Evolutionary conservation across 805 yeast genomes (phyloP).

Genomic region (Maudiozyma barnettii): DNA sequence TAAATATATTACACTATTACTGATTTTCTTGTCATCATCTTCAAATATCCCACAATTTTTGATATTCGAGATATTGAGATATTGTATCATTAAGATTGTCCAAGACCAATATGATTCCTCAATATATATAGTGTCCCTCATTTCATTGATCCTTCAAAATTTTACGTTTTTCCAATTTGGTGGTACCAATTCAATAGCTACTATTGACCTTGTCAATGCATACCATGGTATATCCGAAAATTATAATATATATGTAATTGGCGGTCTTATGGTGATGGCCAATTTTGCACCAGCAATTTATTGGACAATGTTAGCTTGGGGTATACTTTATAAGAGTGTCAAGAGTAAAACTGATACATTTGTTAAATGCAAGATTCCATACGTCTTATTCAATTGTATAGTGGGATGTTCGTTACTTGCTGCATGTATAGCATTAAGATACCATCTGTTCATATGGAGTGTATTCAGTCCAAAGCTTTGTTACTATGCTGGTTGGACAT

Average conservation of each 20-base stretch:
- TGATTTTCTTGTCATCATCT: conserved; percentile 42
- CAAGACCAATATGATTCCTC: conserved; percentile 6
- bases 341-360: conserved; percentile 12
- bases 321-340: conserved; percentile 5
- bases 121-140: conserved; percentile 7
- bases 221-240: conserved; percentile 70
- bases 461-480: conserved; percentile 91
- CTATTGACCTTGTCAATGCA: conserved; percentile 83
- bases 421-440: conserved; percentile 67
- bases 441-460: conserved; percentile 93
- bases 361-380: conserved; percentile 12
- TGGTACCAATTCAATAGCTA: conserved; percentile 83
- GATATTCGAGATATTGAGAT: conserved; percentile 26
- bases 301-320: conserved; percentile 47
- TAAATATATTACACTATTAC: conserved; percentile 29
- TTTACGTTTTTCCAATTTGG: conserved; percentile 80
- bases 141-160: conserved; percentile 51
- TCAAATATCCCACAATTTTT: conserved; percentile 42
- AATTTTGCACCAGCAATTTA: conserved; percentile 81
- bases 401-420: conserved; percentile 49
- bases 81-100: conserved; percentile 6
- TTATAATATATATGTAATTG: conserved; percentile 64
- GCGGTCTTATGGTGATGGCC: conserved; percentile 67
- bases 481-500: conserved; percentile 69
- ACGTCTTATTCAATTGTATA: conserved; percentile 47